phyloP scores from a whole-genome alignment of 257 asterid species.

The Eucommia ulmoides region DNA sequence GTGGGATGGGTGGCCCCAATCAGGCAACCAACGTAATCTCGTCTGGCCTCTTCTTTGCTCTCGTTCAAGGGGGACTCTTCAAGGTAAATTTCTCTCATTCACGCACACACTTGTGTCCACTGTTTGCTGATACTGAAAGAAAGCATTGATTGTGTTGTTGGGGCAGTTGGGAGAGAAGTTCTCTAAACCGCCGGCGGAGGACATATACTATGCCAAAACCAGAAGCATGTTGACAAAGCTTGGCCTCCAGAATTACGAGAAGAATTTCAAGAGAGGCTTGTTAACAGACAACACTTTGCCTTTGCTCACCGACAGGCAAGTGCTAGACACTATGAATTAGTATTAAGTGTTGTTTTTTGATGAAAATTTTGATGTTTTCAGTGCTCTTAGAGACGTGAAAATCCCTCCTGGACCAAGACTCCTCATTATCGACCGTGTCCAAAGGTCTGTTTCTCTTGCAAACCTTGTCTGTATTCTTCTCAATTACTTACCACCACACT shows the following conservation, averaged over 20 bases:
- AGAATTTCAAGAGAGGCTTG: slow-evolving; percentile 75
- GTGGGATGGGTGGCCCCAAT: slow-evolving; percentile 81
- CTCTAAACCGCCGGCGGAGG: slow-evolving; percentile 70
- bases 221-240: slow-evolving; percentile 49
- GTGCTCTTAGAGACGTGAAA: slow-evolving; percentile 84
- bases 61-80: slow-evolving; percentile 83
- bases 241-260: slow-evolving; percentile 78
- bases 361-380: too few species aligned
- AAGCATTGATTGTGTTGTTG: too few species aligned
- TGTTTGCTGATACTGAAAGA: too few species aligned
- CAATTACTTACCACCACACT: neutral
- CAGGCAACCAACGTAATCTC: slow-evolving; percentile 50
- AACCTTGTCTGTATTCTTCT: too few species aligned
- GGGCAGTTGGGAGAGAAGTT: slow-evolving; percentile 85
- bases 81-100: too few species aligned
- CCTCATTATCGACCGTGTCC: slow-evolving; percentile 70
- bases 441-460: slow-evolving; percentile 38
- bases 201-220: slow-evolving; percentile 45
- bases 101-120: too few species aligned
- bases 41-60: slow-evolving; percentile 81
- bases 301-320: slow-evolving; percentile 62
- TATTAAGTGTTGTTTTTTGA: too few species aligned
- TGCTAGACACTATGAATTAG: neutral
- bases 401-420: slow-evolving; percentile 95
- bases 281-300: slow-evolving; percentile 69